phyloP scores from a whole-genome alignment of 371 early-diverging fungal genomes.

The Neoconidiobolus thromboides region DNA sequence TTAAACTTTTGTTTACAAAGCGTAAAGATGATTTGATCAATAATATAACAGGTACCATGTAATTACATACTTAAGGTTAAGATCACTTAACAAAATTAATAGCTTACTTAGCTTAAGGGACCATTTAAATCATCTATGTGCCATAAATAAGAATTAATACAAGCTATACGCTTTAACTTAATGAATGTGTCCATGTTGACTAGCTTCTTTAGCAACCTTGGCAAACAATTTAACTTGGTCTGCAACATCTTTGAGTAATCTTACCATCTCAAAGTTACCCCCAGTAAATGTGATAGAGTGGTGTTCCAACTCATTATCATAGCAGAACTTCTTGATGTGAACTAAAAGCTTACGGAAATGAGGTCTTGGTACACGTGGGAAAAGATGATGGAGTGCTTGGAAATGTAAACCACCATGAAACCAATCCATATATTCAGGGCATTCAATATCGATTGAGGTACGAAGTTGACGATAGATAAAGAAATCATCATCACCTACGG shows the following conservation, averaged over 20 bases:
- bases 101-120: too few relatives aligned
- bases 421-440: slow-evolving; percentile 88
- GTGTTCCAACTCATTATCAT: slow-evolving; percentile 41
- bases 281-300: slow-evolving; percentile 47
- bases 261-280: slow-evolving; percentile 45
- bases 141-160: neutral
- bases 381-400: slow-evolving; percentile 91
- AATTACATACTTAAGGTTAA: too few relatives aligned
- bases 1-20: too few relatives aligned
- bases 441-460: slow-evolving; percentile 94
- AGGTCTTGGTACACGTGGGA: slow-evolving; percentile 82
- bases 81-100: too few relatives aligned
- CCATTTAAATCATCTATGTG: too few relatives aligned
- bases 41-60: too few relatives aligned
- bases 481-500: slow-evolving; percentile 44
- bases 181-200: slow-evolving; percentile 7
- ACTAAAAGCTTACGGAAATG: slow-evolving; percentile 56
- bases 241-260: slow-evolving; percentile 43
- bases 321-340: slow-evolving; percentile 50
- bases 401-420: slow-evolving; percentile 93
- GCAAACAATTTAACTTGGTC: slow-evolving; percentile 42
- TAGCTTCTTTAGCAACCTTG: slow-evolving; percentile 33
- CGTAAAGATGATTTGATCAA: too few relatives aligned
- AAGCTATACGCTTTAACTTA: neutral
- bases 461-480: slow-evolving; percentile 71